These are phyloP conservation scores for Cutaneotrichosporon sp. DNA, from an alignment of 1,284 basidiomycete species.

Conservation along the genomic window DNA sequence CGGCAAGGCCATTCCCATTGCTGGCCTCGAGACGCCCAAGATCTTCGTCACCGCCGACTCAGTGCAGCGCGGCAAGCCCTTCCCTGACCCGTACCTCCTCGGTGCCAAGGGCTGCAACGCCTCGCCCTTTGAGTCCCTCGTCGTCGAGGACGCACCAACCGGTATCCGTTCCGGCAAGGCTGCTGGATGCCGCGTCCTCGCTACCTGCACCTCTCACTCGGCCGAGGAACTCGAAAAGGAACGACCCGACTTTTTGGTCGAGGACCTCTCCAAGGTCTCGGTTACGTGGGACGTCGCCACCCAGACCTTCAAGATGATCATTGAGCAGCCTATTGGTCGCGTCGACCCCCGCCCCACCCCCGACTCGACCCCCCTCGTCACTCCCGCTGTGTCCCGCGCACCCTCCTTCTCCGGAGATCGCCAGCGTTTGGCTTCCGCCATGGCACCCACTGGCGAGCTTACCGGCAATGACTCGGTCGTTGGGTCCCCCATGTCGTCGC, in stretches of 20 bases:
- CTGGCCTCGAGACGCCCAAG: constrained; percentile 51
- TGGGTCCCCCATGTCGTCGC: constrained; percentile 41
- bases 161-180: constrained; percentile 55
- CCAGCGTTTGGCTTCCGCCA: constrained; percentile 23
- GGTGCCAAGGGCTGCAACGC: constrained; percentile 52
- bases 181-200: constrained; percentile 53
- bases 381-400: constrained; percentile 49
- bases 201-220: constrained; percentile 55
- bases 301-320: constrained; percentile 49
- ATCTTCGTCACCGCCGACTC: constrained; percentile 55
- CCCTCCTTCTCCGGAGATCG: constrained; percentile 45
- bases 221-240: constrained; percentile 52
- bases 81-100: constrained; percentile 56
- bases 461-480: constrained; percentile 53
- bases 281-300: constrained; percentile 47
- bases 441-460: constrained; percentile 37
- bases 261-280: constrained; percentile 51
- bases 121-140: constrained; percentile 51
- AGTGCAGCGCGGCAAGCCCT: constrained; percentile 55
- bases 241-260: constrained; percentile 54
- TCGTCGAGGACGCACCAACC: constrained; percentile 56
- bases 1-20: constrained; percentile 52
- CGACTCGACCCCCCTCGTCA: constrained; percentile 51
- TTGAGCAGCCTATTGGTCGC: constrained; percentile 52
- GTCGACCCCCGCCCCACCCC: constrained; percentile 47